Evolutionary conservation across 306 rosid genomes (phyloP), one percentile per base, ranked within the genome.

Genomic region (Trifolium repens): DNA sequence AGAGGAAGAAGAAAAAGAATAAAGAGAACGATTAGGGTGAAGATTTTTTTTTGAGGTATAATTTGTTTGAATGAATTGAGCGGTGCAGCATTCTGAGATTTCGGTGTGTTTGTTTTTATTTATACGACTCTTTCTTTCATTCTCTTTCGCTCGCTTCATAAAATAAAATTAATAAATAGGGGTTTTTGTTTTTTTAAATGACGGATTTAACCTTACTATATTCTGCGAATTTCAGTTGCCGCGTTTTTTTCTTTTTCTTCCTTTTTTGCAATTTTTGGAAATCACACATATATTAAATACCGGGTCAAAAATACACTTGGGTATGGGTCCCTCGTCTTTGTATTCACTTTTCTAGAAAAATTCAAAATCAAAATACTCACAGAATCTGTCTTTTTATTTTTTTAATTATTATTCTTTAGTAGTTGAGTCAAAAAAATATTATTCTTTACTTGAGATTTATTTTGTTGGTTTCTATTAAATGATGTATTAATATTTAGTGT

Each of bases 151-250:
- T 46, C 16, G 52, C 3, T 13, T 39, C 9, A 37, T 37, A 37
- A 19, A 61, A 32, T 74, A 19, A 74, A 27, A 50, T 73, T 81
- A 74, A 50, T 73, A 84, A 74, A 77, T 74, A 69, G 71, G 49
- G 34, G 11, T 10, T 14, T n/a, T 17, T 22, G 72, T n/a, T 8
- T 61, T 12, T 1, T 0, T 0, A 74, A 80, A 84, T 74, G 53
- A 78, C 85, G 37, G 47, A 24, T 43, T 81, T 82, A 32, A 53
- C 83, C 88, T 66, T 74, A 0, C 0, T 2, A 0, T 10, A 5
- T 49, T 62, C 34, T 26, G 0, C 4, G 42, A 77, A 73, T 77
- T 80, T 46, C 75, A 8, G 63, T 77, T 62, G 59, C 86, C 71
- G 71, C 78, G 54, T 74, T 74, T 43, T 73, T 32, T n/a, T 32